A percentile compares a stretch with the other conserved stretches of the same genome.
Conservation (phyloP, 768 basidiomycete genomes). For the Naganishia vishniacii region DNA sequence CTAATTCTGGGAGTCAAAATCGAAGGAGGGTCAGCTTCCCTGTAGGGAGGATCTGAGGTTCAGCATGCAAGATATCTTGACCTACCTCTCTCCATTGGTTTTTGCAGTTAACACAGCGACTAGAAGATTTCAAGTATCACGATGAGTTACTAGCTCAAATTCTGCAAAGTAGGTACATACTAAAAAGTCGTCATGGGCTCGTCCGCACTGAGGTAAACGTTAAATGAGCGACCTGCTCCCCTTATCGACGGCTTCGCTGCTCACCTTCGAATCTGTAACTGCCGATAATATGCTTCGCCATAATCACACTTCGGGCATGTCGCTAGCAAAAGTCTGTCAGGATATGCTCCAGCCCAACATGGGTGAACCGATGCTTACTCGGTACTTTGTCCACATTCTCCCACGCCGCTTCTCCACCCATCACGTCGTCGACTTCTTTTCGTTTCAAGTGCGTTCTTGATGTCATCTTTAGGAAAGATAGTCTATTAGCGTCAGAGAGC, state of each 20-base stretch:
- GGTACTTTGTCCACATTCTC: constrained; percentile 83
- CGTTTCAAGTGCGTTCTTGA: constrained; percentile 75
- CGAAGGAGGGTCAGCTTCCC: too few species aligned
- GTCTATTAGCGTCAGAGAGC: neutral
- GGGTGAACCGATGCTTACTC: constrained; percentile 52
- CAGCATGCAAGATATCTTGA: neutral
- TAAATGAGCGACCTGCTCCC: neutral
- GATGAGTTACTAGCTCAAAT: neutral
- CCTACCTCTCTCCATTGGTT: constrained; percentile 47
- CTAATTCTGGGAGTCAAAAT: too few species aligned
- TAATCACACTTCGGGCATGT: constrained; percentile 76
- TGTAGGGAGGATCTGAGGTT: too few species aligned
- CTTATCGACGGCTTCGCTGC: neutral
- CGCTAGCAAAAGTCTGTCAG: constrained; percentile 42
- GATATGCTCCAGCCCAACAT: neutral
- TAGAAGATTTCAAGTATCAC: constrained; percentile 3
- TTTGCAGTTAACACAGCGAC: constrained; percentile 45
- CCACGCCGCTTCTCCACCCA: constrained; percentile 91
- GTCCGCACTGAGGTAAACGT: constrained; percentile 39
- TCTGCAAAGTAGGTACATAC: constrained; percentile 33
- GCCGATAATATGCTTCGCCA: constrained; percentile 82
- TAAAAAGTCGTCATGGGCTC: constrained; percentile 51
- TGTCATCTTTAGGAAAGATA: constrained; percentile 66
- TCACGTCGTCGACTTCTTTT: constrained; percentile 91
- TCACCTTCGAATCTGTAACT: constrained; percentile 81